Evolutionary conservation across 257 asterid species (phyloP), one percentile per base, ranked within the genome.

Genomic region (Nicotiana attenuata): DNA sequence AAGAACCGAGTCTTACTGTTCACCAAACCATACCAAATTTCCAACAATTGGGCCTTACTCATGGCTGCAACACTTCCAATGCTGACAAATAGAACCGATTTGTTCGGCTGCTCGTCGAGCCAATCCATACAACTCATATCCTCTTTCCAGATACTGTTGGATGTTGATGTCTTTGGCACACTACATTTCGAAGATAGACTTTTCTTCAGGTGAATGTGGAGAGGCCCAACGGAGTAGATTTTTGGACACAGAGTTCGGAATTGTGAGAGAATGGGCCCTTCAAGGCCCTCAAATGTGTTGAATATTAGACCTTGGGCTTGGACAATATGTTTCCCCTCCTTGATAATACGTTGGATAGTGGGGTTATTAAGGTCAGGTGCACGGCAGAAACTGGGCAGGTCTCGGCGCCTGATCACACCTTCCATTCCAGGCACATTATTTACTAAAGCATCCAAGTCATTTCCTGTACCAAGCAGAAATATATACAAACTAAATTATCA

Each of bases 231-330:
- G 16, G 88, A 38, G 24, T 84, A 87, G 28, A 89, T 35, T 17
- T 80, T 87, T 0, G 89, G 89, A 10, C 87, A 77, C 20, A 59
- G 84, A 63, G 75, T 83, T 26, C 88, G 84, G 29, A 87, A 87
- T 31, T 81, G 88, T 69, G 83, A 66, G 53, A 89, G 86, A 5
- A 84, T 26, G 3, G 92, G 80, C 0, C 85, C 85, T 53, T 89
- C 89, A 16, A 89, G 78, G 56, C 81, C 86, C 20, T 89, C 89
- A 45, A 89, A 87, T 24, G 90, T 84, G 80, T 89, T 85, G 68
- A 89, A 80, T 66, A 87, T 82, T 17, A 87, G 86, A 7, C 86
- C 90, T 28, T 33, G 78, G 33, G 87, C 85, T 78, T 80, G 76
- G 1, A 80, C 55, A 52, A 84, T 75, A 35, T 69, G 83, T 67